Conservation (phyloP, 345 rosid species). For the Bruguiera sexangula region DNA sequence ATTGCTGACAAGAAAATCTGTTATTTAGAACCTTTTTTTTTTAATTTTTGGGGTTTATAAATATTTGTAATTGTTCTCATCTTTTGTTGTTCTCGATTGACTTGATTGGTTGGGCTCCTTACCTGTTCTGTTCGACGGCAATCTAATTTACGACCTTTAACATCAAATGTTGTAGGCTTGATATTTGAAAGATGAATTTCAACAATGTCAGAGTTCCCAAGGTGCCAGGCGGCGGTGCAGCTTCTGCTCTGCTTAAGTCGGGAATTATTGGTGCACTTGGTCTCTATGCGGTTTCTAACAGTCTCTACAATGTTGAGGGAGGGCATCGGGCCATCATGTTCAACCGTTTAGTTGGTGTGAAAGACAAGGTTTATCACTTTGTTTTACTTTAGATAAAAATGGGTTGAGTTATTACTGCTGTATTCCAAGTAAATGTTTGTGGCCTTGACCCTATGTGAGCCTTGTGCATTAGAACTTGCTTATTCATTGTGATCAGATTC, state of each 20-base stretch:
- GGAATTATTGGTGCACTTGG: constrained; percentile 71
- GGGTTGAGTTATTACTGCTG: background rate
- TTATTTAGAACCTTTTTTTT: no score
- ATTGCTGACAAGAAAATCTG: no score
- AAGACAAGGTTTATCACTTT: constrained; percentile 49
- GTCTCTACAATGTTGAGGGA: constrained; percentile 74
- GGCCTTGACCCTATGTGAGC: background rate
- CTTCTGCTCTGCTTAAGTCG: constrained; percentile 58
- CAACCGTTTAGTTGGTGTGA: constrained; percentile 54
- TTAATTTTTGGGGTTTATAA: no score
- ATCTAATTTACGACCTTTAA: background rate
- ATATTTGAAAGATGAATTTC: constrained; percentile 37
- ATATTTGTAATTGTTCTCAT: no score
- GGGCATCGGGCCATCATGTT: constrained; percentile 70
- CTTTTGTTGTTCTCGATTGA: no score
- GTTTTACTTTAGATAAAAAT: background rate
- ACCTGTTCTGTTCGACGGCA: no score
- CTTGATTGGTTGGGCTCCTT: no score
- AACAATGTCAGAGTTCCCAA: constrained; percentile 75
- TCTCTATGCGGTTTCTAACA: constrained; percentile 57
- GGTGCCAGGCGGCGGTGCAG: constrained; percentile 68
- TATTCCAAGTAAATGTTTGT: background rate
- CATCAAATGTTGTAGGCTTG: background rate
- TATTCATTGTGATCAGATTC: no score
- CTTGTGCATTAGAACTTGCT: no score